Percentiles rank a stretch among this genome's conserved stretches.
Conservation (phyloP, 2,329 filamentous ascomycete species). For the Herpotrichia juniperi region DNA sequence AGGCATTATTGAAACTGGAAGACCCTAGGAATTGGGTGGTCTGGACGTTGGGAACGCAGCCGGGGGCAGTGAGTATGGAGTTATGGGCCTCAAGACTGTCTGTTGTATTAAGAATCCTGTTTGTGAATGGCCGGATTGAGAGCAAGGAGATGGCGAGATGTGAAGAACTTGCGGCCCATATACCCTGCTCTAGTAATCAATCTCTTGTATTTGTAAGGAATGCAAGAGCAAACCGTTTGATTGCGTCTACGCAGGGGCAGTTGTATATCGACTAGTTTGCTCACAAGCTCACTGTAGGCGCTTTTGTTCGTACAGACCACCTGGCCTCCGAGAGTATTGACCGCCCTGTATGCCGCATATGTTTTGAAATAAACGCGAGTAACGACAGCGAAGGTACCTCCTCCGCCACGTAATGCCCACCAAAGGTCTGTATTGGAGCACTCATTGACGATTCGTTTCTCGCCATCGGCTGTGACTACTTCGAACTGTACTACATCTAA, state of each 20-base stretch:
- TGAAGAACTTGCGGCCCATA: too few relatives aligned
- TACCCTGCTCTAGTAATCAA: too few relatives aligned
- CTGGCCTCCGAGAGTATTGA: background rate
- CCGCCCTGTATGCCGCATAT: background rate
- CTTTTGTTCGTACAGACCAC: background rate
- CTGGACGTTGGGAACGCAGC: too few relatives aligned
- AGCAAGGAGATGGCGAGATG: too few relatives aligned
- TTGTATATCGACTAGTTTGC: slow-evolving; percentile 1
- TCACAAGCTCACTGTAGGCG: background rate
- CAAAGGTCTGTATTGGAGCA: slow-evolving; percentile 12
- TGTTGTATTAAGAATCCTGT: too few relatives aligned
- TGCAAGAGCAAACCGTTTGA: too few relatives aligned
- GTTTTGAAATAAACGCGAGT: background rate
- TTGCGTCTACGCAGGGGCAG: background rate
- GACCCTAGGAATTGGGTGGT: too few relatives aligned
- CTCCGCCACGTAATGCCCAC: slow-evolving; percentile 29
- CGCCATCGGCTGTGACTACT: slow-evolving; percentile 11
- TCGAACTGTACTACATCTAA: slow-evolving; percentile 19
- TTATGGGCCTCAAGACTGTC: too few relatives aligned
- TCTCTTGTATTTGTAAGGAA: too few relatives aligned
- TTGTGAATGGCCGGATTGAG: too few relatives aligned
- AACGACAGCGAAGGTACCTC: slow-evolving; percentile 9
- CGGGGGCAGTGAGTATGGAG: too few relatives aligned
- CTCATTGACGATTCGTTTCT: slow-evolving; percentile 9
- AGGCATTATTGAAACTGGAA: slow-evolving; percentile 1